Base-by-base conservation (phyloP, 176 grass and related monocot species). In the Oryza australiensis region DNA sequence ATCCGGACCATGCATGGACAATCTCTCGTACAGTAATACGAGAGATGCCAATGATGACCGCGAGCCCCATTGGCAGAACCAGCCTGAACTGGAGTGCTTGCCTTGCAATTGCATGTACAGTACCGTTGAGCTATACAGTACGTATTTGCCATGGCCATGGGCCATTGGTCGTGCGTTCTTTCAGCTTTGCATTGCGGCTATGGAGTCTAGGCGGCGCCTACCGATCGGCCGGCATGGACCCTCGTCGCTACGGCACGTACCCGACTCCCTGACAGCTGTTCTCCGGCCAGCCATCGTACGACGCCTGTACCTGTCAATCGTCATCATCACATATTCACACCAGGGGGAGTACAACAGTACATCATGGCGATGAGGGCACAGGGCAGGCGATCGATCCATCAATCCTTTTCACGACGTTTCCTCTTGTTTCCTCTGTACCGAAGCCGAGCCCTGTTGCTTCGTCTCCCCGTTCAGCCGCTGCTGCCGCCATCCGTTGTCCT, bases 181-280 rank as follows among this genome's bases (percentile, higher is more conserved):
- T 70, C 22, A 59, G 13, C 6, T 57, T 27, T 2, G 23, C 65
- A 13, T 72, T 28, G 24, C 22, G 4, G 34, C 68, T 32, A 1
- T 69, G 29, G 42, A 20, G 42, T 26, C 38, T 15, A 42, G 10
- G 55, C 26, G 43, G 9, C 5, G 51, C 51, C 51, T 20, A 55
- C 23, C 11, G 5, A 15, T 35, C 12, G 46, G 51, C 46, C 12
- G 46, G 51, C 46, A 3, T 35, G 34, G 3, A 12, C 37, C 23
- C 83, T 57, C 73, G 15, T 18, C 16, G 34, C 26, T 73, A 35
- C 51, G 27, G 53, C 60, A 6, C n/a, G 69, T 34, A 46, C 18
- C 59, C 68, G 73, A 76, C 76, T 66, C 45, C 64, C 41, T 24
- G 45, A 74, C 70, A 86, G 70, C 70, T 81, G 63, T 75, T 60